Percentiles rank a stretch among this genome's conserved stretches.
Conservation (phyloP, 805 yeast genomes). For the Candida piceae region DNA sequence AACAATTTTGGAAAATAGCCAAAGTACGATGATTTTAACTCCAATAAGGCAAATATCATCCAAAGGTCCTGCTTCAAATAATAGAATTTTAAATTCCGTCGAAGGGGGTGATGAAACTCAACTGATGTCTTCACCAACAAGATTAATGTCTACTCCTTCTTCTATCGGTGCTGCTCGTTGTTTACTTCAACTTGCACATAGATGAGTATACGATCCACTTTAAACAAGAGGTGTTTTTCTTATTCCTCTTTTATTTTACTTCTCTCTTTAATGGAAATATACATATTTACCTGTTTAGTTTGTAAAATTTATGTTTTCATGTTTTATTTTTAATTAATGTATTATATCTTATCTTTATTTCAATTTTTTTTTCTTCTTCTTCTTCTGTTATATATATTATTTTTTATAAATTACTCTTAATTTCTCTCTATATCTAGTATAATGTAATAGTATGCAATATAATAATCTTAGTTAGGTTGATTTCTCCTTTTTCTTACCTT, state of each 20-base stretch:
- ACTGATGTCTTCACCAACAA: conserved; percentile 34
- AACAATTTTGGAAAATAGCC: conserved; percentile 9
- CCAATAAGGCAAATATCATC: conserved; percentile 3
- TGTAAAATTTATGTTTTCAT: too few relatives aligned
- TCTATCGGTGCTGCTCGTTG: conserved; percentile 46
- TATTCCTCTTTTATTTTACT: too few relatives aligned
- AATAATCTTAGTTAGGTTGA: conserved; percentile 2
- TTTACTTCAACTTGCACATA: conserved; percentile 36
- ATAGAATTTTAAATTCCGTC: not conserved
- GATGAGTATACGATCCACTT: conserved; percentile 12
- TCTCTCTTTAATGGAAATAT: too few relatives aligned
- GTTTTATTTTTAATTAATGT: too few relatives aligned
- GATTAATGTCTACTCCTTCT: conserved; percentile 39
- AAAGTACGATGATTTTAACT: not conserved
- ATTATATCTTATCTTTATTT: too few relatives aligned
- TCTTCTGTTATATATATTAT: too few relatives aligned
- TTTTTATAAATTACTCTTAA: too few relatives aligned
- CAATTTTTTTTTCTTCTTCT: too few relatives aligned
- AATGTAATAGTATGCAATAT: too few relatives aligned
- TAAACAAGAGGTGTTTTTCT: too few relatives aligned
- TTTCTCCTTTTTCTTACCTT: conserved; percentile 4
- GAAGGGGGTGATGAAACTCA: conserved; percentile 21
- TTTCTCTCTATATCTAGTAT: too few relatives aligned
- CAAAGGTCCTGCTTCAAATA: not conserved
- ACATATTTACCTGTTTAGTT: too few relatives aligned